phyloP scores from a whole-genome alignment of 768 basidiomycete genomes.

The Coprinopsis strossmayeri region DNA sequence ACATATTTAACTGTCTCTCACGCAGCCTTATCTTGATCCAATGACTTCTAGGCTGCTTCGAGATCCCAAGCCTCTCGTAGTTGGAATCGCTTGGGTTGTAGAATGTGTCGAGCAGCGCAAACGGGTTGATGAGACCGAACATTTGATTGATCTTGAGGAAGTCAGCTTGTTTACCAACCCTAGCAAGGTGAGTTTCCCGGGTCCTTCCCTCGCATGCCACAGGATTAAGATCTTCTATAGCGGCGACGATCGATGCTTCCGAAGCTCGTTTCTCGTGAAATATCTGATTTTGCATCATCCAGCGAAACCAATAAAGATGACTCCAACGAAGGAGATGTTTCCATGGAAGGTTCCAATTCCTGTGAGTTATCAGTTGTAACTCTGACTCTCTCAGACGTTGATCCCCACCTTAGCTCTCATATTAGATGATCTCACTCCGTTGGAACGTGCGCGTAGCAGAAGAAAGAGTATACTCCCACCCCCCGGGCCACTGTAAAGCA shows the following conservation, averaged over 20 bases:
- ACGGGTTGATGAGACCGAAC: constrained; percentile 58
- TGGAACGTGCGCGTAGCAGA: constrained; percentile 62
- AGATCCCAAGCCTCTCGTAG: constrained; percentile 65
- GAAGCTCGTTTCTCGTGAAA: constrained; percentile 38
- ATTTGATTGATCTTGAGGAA: constrained; percentile 57
- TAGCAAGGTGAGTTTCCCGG: constrained; percentile 45
- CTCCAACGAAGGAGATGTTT: constrained; percentile 29
- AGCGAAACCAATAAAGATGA: constrained; percentile 21
- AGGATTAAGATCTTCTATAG: constrained; percentile 25
- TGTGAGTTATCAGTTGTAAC: constrained; percentile 24
- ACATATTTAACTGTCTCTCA: background rate
- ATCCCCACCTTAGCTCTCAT: constrained; percentile 26
- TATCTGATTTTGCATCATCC: constrained; percentile 15
- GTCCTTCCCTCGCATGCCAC: background rate
- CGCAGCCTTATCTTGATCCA: background rate
- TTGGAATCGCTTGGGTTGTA: constrained; percentile 87
- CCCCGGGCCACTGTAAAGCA: no score
- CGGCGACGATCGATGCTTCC: constrained; percentile 73
- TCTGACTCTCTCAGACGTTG: constrained; percentile 7
- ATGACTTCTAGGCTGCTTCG: constrained; percentile 40
- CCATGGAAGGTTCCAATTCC: constrained; percentile 38
- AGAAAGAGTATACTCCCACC: constrained; percentile 31
- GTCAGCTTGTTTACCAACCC: constrained; percentile 47
- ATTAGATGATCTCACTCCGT: constrained; percentile 51
- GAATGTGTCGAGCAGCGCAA: constrained; percentile 69